Base-by-base conservation (phyloP, 176 grass and related monocot species). In the Triticum dicoccoides region DNA sequence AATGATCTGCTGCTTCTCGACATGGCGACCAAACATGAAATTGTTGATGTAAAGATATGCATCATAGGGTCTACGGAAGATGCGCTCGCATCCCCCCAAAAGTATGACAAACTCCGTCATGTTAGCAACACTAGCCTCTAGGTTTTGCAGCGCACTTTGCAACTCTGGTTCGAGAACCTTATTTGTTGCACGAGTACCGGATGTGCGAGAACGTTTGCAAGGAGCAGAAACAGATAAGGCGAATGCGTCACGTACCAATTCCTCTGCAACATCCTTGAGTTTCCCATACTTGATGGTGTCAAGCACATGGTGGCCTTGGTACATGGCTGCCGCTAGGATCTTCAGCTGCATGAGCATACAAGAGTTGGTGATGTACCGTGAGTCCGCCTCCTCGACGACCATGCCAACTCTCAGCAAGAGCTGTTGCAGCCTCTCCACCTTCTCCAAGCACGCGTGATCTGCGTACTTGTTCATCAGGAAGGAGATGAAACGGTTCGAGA, bases 381-480 rank as follows among this genome's bases (percentile, higher is more conserved):
- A 59, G 10, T 84, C 69, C 3, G 82, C 54, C 69, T 84, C 69
- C 69, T 75, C 17, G 13, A 84, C 2, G 9, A 84, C 56, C 54
- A 21, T 84, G 54, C 29, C 23, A 33, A 75, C 69, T 64, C 82
- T 74, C 14, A 47, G 35, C 12, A 84, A 11, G 5, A 84, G 54
- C 15, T 74, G 69, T 3, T 66, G 61, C 0, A 85, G 20, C 29
- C 72, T 85, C 13, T 39, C 38, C 38, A 9, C 38, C 38, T 39
- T 39, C 38, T 39, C 38, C 38, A 39, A 39, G 38, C 38, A 37
- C 2, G 23, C 18, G 11, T 17, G 29, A 17, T 5, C 2, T 2
- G 29, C 34, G 5, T 37, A 66, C 71, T 76, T 85, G 59, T 18
- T 84, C 11, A 35, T 25, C 3, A 84, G 10, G 3, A 84, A 76